A percentile compares a stretch with the other conserved stretches of the same genome.
Conservation (phyloP, 2,329 filamentous ascomycete genomes). For the Alternaria hordeiaustralica region DNA sequence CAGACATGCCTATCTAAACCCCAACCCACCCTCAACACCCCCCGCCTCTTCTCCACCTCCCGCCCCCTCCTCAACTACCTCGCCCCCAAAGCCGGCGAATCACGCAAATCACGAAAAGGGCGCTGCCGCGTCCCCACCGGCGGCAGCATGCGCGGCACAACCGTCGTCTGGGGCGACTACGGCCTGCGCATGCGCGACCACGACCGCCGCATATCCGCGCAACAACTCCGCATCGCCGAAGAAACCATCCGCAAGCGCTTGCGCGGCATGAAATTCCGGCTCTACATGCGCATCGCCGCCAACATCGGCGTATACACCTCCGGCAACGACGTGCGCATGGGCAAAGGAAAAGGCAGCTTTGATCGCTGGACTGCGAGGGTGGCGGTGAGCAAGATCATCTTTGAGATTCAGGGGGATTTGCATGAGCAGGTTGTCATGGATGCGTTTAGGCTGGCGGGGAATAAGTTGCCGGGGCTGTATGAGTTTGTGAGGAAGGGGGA, state of each 20-base stretch:
- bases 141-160: slow-evolving; percentile 89
- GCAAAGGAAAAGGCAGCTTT: slow-evolving; percentile 97
- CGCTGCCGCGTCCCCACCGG: slow-evolving; percentile 87
- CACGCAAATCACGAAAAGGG: slow-evolving; percentile 88
- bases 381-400: slow-evolving; percentile 87
- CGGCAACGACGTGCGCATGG: slow-evolving; percentile 98
- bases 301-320: slow-evolving; percentile 95
- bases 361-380: slow-evolving; percentile 95
- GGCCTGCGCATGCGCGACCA: slow-evolving; percentile 93
- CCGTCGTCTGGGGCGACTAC: slow-evolving; percentile 95
- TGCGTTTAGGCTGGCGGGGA: slow-evolving; percentile 90
- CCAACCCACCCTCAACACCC: slow-evolving; percentile 34
- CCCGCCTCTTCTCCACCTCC: slow-evolving; percentile 76
- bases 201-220: slow-evolving; percentile 85
- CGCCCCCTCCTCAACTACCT: slow-evolving; percentile 73
- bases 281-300: slow-evolving; percentile 90
- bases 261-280: slow-evolving; percentile 86
- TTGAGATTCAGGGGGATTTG: slow-evolving; percentile 88
- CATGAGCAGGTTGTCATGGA: slow-evolving; percentile 95
- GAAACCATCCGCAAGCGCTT: slow-evolving; percentile 90
- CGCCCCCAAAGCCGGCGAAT: slow-evolving; percentile 77
- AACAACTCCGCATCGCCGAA: slow-evolving; percentile 87
- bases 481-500: slow-evolving; percentile 96
- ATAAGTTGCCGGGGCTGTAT: slow-evolving; percentile 91
- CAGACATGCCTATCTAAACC: slow-evolving; percentile 39